phyloP scores from a whole-genome alignment of 2,329 filamentous ascomycete genomes.

The Microcyclosporella mali region DNA sequence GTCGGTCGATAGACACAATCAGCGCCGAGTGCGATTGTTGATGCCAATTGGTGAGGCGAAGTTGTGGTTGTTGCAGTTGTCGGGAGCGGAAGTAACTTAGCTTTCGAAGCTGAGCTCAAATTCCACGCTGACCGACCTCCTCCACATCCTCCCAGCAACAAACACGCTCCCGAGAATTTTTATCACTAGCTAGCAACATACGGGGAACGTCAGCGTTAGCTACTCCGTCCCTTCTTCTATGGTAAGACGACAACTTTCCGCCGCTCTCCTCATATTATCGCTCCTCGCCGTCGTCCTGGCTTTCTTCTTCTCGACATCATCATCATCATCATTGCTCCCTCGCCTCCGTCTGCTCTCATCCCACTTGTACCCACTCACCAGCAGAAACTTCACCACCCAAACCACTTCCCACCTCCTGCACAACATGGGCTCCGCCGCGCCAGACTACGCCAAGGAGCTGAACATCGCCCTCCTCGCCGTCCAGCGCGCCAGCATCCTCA shows the following conservation, averaged over 20 bases:
- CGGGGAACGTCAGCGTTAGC: too few relatives aligned
- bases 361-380: slow-evolving; percentile 21
- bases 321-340: slow-evolving; percentile 37
- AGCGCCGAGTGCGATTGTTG: too few relatives aligned
- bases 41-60: too few relatives aligned
- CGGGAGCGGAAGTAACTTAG: too few relatives aligned
- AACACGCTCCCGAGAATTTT: too few relatives aligned
- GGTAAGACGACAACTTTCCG: not conserved
- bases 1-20: too few relatives aligned
- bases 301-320: slow-evolving; percentile 35
- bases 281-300: slow-evolving; percentile 35
- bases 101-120: too few relatives aligned
- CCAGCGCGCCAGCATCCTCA: slow-evolving; percentile 71
- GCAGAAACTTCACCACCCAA: slow-evolving; percentile 5
- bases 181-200: too few relatives aligned
- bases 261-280: slow-evolving; percentile 12
- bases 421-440: slow-evolving; percentile 23
- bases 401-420: slow-evolving; percentile 28
- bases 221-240: not conserved
- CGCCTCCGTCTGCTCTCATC: slow-evolving; percentile 37
- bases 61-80: too few relatives aligned
- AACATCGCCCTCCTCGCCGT: slow-evolving; percentile 81
- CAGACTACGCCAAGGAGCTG: slow-evolving; percentile 68
- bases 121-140: too few relatives aligned
- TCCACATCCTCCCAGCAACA: too few relatives aligned